phyloP scores from a whole-genome alignment of 371 early-diverging fungal species.

The Mortierella polycephala region DNA sequence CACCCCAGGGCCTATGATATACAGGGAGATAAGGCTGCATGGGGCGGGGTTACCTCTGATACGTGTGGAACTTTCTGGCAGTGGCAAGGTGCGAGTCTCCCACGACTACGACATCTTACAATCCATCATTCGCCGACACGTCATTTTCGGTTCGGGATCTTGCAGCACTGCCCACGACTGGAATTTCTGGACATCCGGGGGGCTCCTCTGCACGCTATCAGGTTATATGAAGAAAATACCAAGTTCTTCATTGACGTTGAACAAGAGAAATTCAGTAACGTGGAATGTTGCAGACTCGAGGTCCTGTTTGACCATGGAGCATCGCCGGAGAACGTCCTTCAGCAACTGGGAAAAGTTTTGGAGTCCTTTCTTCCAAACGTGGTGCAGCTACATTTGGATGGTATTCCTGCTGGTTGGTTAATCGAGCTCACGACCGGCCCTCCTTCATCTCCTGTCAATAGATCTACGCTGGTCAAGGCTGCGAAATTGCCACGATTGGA shows the following conservation, averaged over 20 bases:
- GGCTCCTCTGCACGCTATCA: not conserved
- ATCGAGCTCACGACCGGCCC: constrained; percentile 14
- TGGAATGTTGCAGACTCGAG: constrained; percentile 5
- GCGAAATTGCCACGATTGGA: not conserved
- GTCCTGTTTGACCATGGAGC: not conserved
- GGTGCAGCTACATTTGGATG: constrained; percentile 11
- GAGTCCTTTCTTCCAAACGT: constrained; percentile 8
- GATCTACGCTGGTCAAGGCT: not conserved
- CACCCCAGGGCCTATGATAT: not conserved
- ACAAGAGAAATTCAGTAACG: not conserved
- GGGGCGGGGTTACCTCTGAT: not conserved
- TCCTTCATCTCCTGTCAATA: not conserved
- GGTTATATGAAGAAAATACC: not conserved
- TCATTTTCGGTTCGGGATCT: constrained; percentile 26
- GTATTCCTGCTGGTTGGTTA: not conserved
- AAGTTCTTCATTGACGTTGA: not conserved
- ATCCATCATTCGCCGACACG: constrained; percentile 18
- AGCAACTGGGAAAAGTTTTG: constrained; percentile 2
- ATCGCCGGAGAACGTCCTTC: no score
- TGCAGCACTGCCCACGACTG: constrained; percentile 8
- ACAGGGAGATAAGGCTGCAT: not conserved
- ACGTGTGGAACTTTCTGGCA: constrained; percentile 4
- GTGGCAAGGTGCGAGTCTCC: constrained; percentile 1
- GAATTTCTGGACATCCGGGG: constrained; percentile 19
- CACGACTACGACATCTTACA: not conserved